Evolutionary conservation across 495 filamentous ascomycete species (phyloP).

Genomic region (Trichoderma virens): DNA sequence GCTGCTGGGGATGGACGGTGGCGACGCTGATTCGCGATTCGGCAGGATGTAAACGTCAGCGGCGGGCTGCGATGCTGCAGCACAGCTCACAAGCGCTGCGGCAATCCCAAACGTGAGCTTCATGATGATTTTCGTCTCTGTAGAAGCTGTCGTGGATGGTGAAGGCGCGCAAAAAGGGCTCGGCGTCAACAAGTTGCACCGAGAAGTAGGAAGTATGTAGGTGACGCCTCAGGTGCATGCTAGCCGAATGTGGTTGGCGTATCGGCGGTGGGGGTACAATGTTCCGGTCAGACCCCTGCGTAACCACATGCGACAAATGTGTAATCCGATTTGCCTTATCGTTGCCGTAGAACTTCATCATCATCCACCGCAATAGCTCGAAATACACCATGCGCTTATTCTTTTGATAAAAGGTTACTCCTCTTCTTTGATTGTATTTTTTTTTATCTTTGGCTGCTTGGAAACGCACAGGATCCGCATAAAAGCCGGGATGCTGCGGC

Average conservation of each 20-base stretch:
- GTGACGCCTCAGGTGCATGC: not conserved
- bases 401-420: not conserved
- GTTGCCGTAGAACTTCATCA: not conserved
- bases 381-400: not conserved
- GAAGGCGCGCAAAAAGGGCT: not conserved
- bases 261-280: not conserved
- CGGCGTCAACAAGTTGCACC: slow-evolving; percentile 6
- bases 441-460: not conserved
- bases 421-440: not conserved
- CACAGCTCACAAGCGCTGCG: slow-evolving; percentile 9
- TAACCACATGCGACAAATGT: slow-evolving; percentile 5
- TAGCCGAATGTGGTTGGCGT: not conserved
- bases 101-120: slow-evolving; percentile 11
- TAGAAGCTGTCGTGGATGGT: slow-evolving; percentile 1
- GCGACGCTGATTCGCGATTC: slow-evolving; percentile 14
- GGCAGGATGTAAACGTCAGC: slow-evolving; percentile 11
- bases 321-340: not conserved
- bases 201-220: not conserved
- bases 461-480: not conserved
- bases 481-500: not conserved
- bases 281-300: not conserved
- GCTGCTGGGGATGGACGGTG: slow-evolving; percentile 29
- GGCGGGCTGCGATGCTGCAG: not conserved
- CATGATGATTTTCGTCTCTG: slow-evolving; percentile 2
- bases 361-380: not conserved